Conservation (phyloP, 1,139 yeast species). For the Hansenula sp. region DNA sequence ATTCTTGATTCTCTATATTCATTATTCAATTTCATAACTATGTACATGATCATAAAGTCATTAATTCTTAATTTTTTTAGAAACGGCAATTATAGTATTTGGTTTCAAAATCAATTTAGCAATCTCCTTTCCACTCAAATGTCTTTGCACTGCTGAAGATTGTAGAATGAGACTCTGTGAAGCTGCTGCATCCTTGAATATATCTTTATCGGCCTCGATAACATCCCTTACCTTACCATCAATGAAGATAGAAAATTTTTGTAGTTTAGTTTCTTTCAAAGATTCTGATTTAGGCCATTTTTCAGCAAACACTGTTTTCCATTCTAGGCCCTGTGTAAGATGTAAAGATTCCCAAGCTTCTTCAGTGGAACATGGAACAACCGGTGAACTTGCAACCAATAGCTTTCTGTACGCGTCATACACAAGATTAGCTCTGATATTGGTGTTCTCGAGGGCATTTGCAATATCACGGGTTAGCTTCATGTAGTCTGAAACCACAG, state of each 20-base stretch:
- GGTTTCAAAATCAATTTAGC: slow-evolving; percentile 36
- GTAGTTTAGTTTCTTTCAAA: slow-evolving; percentile 31
- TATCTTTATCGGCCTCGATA: slow-evolving; percentile 33
- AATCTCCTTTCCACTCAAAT: slow-evolving; percentile 29
- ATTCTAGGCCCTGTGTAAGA: slow-evolving; percentile 25
- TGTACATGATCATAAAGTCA: neutral
- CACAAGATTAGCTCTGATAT: slow-evolving; percentile 29
- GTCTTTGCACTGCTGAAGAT: slow-evolving; percentile 29
- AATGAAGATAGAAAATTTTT: slow-evolving; percentile 51
- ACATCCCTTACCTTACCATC: slow-evolving; percentile 65
- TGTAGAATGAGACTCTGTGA: slow-evolving; percentile 19
- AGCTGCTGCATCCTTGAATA: slow-evolving; percentile 25
- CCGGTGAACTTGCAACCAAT: slow-evolving; percentile 60
- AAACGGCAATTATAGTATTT: slow-evolving; percentile 31
- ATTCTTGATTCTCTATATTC: too few species aligned
- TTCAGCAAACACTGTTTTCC: slow-evolving; percentile 52
- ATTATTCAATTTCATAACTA: too few species aligned
- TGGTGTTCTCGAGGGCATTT: slow-evolving; percentile 33
- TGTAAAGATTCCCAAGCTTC: slow-evolving; percentile 69
- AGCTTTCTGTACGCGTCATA: slow-evolving; percentile 48
- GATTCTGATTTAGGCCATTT: slow-evolving; percentile 47
- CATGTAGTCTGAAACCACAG: slow-evolving; percentile 87
- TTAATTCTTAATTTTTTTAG: slow-evolving; percentile 6
- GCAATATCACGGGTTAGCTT: slow-evolving; percentile 62
- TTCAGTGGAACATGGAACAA: slow-evolving; percentile 77